These are phyloP conservation scores for Exophiala calicioides DNA, from an alignment of 2,329 filamentous ascomycete species.

Conservation along the genomic window DNA sequence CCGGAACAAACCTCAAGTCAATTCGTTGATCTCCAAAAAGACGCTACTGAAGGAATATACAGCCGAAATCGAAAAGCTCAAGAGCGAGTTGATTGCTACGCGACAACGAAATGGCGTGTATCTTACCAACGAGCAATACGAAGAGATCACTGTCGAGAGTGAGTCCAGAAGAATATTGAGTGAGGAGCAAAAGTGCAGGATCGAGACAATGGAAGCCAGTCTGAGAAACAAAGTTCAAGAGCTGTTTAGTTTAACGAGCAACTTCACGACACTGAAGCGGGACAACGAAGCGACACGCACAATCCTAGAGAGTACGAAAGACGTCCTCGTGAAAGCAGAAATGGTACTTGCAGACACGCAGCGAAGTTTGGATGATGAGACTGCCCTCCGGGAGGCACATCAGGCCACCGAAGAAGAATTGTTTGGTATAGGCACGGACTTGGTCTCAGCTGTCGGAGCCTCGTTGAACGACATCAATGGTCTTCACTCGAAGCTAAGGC, in stretches of 20 bases:
- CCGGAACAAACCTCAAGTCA: constrained; percentile 94
- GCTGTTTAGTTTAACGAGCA: constrained; percentile 79
- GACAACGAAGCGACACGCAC: constrained; percentile 77
- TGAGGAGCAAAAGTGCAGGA: constrained; percentile 88
- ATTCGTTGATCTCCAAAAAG: constrained; percentile 89
- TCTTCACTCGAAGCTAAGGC: constrained; percentile 80
- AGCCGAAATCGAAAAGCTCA: constrained; percentile 88
- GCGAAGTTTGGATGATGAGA: constrained; percentile 76
- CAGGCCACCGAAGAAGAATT: constrained; percentile 80
- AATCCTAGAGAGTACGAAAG: constrained; percentile 75
- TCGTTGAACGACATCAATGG: constrained; percentile 80
- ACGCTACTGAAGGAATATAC: constrained; percentile 89
- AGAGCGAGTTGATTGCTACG: constrained; percentile 89
- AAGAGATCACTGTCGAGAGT: constrained; percentile 87
- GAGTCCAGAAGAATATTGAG: constrained; percentile 88
- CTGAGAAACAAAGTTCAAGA: constrained; percentile 93
- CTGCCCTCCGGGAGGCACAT: constrained; percentile 76
- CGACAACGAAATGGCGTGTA: constrained; percentile 94
- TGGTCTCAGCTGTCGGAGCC: constrained; percentile 74
- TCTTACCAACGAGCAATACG: constrained; percentile 81
- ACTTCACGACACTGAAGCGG: constrained; percentile 84
- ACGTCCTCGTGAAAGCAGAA: constrained; percentile 83
- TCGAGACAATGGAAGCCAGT: constrained; percentile 88
- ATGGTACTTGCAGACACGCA: constrained; percentile 76
- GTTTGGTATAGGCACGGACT: constrained; percentile 68